A percentile compares a stretch with the other conserved stretches of the same genome.
phyloP scores from a whole-genome alignment of 495 filamentous ascomycete genomes.

The Rostrohypoxylon terebratum region DNA sequence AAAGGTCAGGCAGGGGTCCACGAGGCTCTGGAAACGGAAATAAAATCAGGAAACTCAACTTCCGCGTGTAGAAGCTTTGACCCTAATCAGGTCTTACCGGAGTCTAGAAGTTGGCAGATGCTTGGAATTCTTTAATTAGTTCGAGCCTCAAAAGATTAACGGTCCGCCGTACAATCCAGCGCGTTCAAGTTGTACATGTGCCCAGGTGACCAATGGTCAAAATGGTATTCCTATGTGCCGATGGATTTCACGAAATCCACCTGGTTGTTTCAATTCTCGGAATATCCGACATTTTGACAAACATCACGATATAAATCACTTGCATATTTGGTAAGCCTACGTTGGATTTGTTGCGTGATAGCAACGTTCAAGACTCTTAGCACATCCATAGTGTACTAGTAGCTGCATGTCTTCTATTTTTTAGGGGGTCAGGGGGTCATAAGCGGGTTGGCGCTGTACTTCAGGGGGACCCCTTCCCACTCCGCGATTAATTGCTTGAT shows the following conservation, averaged over 20 bases:
- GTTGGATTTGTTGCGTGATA: background rate
- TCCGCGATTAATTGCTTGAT: slow-evolving; percentile 26
- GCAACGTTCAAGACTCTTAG: background rate
- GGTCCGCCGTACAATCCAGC: slow-evolving; percentile 9
- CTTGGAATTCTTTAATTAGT: slow-evolving; percentile 28
- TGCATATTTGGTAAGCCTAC: background rate
- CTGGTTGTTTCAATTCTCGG: background rate
- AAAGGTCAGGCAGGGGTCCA: slow-evolving; percentile 4
- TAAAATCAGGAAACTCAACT: slow-evolving; percentile 10
- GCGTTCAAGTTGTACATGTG: slow-evolving; percentile 10
- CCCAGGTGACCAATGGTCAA: background rate
- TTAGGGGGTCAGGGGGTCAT: background rate
- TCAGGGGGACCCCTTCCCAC: slow-evolving; percentile 23
- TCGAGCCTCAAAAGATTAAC: slow-evolving; percentile 34
- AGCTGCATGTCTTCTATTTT: background rate
- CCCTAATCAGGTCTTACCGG: slow-evolving; percentile 23
- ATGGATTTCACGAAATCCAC: background rate
- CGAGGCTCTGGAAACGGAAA: slow-evolving; percentile 9
- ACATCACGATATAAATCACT: background rate
- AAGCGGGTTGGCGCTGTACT: slow-evolving; percentile 11
- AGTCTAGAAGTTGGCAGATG: slow-evolving; percentile 17
- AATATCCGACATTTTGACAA: background rate
- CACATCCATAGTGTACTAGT: background rate
- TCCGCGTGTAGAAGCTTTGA: slow-evolving; percentile 19
- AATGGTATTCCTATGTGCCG: background rate